Evolutionary conservation across 257 asterid genomes (phyloP), one percentile per base, ranked within the genome.

Genomic region (Osmanthus fragrans): DNA sequence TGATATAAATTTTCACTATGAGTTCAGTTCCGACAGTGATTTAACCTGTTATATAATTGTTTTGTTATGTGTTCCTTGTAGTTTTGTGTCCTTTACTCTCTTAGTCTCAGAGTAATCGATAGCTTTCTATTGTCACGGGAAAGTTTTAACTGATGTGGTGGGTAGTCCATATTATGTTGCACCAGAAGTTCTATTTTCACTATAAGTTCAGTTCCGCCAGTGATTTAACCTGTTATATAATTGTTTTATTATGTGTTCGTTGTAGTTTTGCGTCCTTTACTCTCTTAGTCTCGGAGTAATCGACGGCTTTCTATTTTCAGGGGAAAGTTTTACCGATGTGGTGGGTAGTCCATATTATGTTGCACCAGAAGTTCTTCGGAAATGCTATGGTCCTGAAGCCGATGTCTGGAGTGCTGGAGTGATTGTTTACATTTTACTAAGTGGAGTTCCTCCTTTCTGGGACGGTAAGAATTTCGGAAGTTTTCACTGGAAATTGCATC

Each of bases 341-440:
- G 86, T 83, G 54, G 86, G 86, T n/a, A 83, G 86, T 69, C 86
- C 86, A 13, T 83, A 74, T 70, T 83, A 83, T 21, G 81, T 83
- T 36, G 86, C 86, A 15, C 86, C 86, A 21, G 86, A 83, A 58
- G 86, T 83, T 65, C 81, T 83, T 9, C 47, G 76, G 34, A 72
- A 83, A 79, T 77, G 56, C 49, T 83, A 83, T 73, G 86, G 86
- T 51, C 81, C 83, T 5, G 83, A 83, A 54, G 72, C 83, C 0
- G 86, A 83, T 63, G 81, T 83, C 37, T 83, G 86, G 86, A 83
- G 86, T 76, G 86, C 86, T 23, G 86, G 86, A 56, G 86, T 83
- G 27, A 75, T 83, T 9, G 45, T 79, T 37, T 83, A 79, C 29
- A 76, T 83, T 83, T 77, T 83, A 34, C 71, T 80, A 13, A 68